Percentiles rank a stretch among this genome's conserved stretches.
Evolutionary conservation across 2,329 filamentous ascomycete genomes (phyloP).

Genomic region (Fusarium nygamai): DNA sequence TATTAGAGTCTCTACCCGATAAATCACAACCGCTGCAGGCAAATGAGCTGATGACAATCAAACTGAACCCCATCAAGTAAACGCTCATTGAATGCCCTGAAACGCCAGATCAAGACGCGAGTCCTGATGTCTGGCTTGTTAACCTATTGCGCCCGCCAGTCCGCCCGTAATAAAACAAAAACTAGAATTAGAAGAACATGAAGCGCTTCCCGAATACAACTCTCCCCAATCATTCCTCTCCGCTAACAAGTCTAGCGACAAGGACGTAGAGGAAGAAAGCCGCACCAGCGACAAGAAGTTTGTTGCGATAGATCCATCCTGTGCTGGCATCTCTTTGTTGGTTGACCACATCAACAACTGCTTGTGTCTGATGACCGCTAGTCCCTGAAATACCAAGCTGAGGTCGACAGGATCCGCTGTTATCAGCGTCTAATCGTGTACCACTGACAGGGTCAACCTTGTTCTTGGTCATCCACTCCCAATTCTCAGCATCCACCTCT

Average conservation of each 20-base stretch:
- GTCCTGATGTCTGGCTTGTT: constrained; percentile 36
- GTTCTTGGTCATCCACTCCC: constrained; percentile 88
- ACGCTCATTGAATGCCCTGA: constrained; percentile 28
- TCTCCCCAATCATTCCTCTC: constrained; percentile 42
- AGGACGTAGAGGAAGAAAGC: constrained; percentile 85
- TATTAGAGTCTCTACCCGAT: constrained; percentile 25
- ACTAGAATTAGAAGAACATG: constrained; percentile 7
- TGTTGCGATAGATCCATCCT: constrained; percentile 84
- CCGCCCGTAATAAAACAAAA: constrained; percentile 21
- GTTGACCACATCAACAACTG: constrained; percentile 79
- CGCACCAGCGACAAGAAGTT: constrained; percentile 75
- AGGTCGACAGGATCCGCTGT: constrained; percentile 61
- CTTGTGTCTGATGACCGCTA: constrained; percentile 71
- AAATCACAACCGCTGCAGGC: constrained; percentile 6
- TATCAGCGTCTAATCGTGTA: constrained; percentile 60
- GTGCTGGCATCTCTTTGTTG: constrained; percentile 83
- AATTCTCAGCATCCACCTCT: constrained; percentile 88
- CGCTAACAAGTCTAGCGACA: constrained; percentile 77
- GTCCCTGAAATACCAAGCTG: constrained; percentile 68
- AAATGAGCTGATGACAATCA: constrained; percentile 1
- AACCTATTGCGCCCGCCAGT: constrained; percentile 31
- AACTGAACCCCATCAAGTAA: not conserved
- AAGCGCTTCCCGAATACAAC: constrained; percentile 1
- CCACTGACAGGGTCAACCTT: constrained; percentile 83
- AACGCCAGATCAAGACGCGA: constrained; percentile 42